Percentiles rank a stretch among this genome's conserved stretches.
Evolutionary conservation across 148 eudicot species (phyloP).

Genomic region (Fallopia convolvulus): DNA sequence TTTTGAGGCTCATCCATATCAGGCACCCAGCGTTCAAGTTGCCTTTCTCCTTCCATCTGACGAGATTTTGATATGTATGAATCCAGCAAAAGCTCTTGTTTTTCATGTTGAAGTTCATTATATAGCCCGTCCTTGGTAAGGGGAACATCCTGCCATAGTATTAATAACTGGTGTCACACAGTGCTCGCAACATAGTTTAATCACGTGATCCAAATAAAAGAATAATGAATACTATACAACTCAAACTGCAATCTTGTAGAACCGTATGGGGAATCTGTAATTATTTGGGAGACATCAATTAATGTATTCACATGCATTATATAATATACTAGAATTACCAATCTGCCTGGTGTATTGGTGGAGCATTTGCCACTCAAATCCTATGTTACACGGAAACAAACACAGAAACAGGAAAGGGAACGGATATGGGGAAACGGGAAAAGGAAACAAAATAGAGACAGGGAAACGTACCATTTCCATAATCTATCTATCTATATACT

Average conservation of each 20-base stretch:
- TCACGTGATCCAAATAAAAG: background rate
- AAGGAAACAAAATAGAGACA: no score
- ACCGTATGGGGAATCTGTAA: background rate
- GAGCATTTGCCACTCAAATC: background rate
- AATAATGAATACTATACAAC: background rate
- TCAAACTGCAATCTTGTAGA: background rate
- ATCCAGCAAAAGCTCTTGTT: conserved; percentile 71
- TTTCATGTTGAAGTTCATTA: conserved; percentile 50
- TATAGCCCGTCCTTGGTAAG: conserved; percentile 53
- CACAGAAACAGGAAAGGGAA: no score
- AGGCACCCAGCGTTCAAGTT: conserved; percentile 86
- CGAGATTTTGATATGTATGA: conserved; percentile 78
- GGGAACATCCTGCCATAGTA: conserved; percentile 55
- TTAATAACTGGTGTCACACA: background rate
- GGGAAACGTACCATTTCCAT: no score
- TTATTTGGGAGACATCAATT: background rate
- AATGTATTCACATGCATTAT: background rate
- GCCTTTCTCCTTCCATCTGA: conserved; percentile 61
- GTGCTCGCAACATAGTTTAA: background rate
- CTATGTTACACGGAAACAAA: no score
- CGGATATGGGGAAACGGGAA: no score
- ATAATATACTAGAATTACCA: background rate
- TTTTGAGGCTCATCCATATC: conserved; percentile 59
- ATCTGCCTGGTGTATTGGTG: background rate
- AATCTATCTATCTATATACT: no score